Base-by-base conservation (phyloP, 805 yeast genomes). In the Ogataea glucozyma region DNA sequence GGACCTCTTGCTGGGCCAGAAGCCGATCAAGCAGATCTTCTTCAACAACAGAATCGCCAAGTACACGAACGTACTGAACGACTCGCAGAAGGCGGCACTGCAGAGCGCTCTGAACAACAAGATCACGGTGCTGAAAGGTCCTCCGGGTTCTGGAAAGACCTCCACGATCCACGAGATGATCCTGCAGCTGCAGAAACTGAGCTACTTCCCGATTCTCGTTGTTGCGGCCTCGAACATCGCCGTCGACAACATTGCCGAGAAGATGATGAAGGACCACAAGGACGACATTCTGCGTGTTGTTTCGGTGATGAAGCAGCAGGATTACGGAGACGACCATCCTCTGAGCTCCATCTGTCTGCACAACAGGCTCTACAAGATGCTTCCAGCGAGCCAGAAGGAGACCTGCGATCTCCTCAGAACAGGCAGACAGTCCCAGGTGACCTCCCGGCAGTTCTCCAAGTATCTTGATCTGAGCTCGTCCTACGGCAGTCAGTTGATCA, bases 131-230 rank as follows among this genome's bases (percentile, higher is more conserved):
- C 71, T 84, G 7, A 88, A 84, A 53, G 91, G 91, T 1, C 91
- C 90, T 1, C 89, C 89, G 1, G 90, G 90, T 6, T 82, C 89
- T 0, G 90, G 90, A 18, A 83, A 83, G 58, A 90, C 97, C 0
- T 84, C 84, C 41, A 90, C 97, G 0, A 60, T 91, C 20, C 78
- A 88, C 18, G 97, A 91, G 59, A 69, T 88, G 19, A 81, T 89
- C 32, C 75, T 83, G 44, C 97, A 90, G 60, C 68, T 90, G 34
- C 82, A 81, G 53, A 67, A 81, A 44, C 65, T 82, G 41, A 74
- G 71, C 31, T 76, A 76, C 2, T 78, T 70, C 52, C 88, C 88
- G 1, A 79, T 83, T 31, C 64, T 83, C 43, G 87, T 83, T 42
- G 87, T 81, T 38, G 88, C 90, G 1, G 85, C 88, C 2, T 81